phyloP scores from a whole-genome alignment of 2,329 filamentous ascomycete species.

The Cercospora sp. region DNA sequence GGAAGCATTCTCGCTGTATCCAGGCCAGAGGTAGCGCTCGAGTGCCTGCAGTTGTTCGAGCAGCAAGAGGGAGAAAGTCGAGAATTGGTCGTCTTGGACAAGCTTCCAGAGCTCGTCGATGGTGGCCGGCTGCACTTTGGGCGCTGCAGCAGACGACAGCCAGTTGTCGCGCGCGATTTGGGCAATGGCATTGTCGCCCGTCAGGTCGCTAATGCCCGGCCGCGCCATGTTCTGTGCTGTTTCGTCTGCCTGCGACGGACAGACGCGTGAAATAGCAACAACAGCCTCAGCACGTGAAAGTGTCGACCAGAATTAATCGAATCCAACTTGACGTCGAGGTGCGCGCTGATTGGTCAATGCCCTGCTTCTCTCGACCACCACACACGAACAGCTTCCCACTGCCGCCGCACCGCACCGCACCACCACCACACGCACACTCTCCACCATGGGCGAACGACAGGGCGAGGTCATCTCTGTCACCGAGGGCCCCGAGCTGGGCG shows the following conservation, averaged over 20 bases:
- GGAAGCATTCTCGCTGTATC: slow-evolving; percentile 75
- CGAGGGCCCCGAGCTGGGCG: slow-evolving; percentile 36
- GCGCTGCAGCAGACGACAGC: slow-evolving; percentile 65
- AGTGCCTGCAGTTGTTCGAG: slow-evolving; percentile 89
- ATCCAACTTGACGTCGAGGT: background rate
- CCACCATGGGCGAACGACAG: slow-evolving; percentile 28
- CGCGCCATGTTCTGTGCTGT: slow-evolving; percentile 43
- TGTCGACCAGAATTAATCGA: background rate
- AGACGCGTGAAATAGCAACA: background rate
- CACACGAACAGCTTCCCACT: background rate
- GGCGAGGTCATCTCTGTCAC: slow-evolving; percentile 25
- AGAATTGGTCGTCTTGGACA: slow-evolving; percentile 78
- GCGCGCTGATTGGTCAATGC: slow-evolving; percentile 3
- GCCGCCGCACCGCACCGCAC: background rate
- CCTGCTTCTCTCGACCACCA: background rate
- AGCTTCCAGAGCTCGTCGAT: slow-evolving; percentile 89
- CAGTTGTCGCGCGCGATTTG: slow-evolving; percentile 81
- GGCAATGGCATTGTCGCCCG: slow-evolving; percentile 65
- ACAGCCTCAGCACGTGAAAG: background rate
- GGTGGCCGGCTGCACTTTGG: slow-evolving; percentile 75
- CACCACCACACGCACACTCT: slow-evolving; percentile 11
- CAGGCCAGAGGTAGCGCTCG: slow-evolving; percentile 94
- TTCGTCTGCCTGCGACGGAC: slow-evolving; percentile 6
- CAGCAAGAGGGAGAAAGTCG: slow-evolving; percentile 72
- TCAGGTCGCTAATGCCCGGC: slow-evolving; percentile 67